Conservation (phyloP, 2,329 filamentous ascomycete genomes). For the Aspergillus sp. region DNA sequence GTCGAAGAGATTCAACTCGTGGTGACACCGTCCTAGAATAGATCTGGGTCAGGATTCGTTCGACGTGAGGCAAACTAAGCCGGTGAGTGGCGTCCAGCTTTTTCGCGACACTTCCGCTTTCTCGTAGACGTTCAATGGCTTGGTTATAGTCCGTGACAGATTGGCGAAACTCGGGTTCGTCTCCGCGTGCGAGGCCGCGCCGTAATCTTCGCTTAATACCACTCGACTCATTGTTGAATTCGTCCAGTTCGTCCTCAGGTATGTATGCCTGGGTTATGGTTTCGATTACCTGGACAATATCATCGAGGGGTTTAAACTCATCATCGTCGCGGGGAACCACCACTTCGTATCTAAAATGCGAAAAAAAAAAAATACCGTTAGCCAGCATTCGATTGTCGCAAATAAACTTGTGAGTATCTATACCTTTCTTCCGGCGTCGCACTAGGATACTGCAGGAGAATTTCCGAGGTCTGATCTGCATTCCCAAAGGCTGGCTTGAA, state of each 20-base stretch:
- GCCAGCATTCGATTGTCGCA: background rate
- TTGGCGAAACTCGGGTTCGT: slow-evolving; percentile 68
- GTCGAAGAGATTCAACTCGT: slow-evolving; percentile 75
- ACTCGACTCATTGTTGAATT: slow-evolving; percentile 68
- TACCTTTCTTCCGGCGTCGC: slow-evolving; percentile 67
- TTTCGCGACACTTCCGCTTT: slow-evolving; percentile 69
- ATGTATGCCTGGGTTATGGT: slow-evolving; percentile 76
- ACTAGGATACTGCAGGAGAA: slow-evolving; percentile 84
- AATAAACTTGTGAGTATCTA: background rate
- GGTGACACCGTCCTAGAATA: slow-evolving; percentile 93
- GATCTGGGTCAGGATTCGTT: slow-evolving; percentile 80
- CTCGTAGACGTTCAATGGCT: slow-evolving; percentile 63
- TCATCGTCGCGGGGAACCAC: slow-evolving; percentile 77
- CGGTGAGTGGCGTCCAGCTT: slow-evolving; percentile 69
- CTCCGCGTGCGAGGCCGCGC: slow-evolving; percentile 68
- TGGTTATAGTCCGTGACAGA: slow-evolving; percentile 77
- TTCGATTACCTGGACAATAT: slow-evolving; percentile 69
- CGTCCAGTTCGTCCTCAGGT: slow-evolving; percentile 64
- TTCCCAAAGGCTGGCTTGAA: slow-evolving; percentile 54
- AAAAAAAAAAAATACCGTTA: slow-evolving; percentile 21
- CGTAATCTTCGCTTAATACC: slow-evolving; percentile 77
- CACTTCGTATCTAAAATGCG: slow-evolving; percentile 62
- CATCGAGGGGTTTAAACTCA: slow-evolving; percentile 65
- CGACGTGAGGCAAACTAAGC: slow-evolving; percentile 70
- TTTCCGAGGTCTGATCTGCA: slow-evolving; percentile 44